These are phyloP conservation scores for Ustilago sp. DNA, from an alignment of 1,284 basidiomycete species.

Conservation along the genomic window DNA sequence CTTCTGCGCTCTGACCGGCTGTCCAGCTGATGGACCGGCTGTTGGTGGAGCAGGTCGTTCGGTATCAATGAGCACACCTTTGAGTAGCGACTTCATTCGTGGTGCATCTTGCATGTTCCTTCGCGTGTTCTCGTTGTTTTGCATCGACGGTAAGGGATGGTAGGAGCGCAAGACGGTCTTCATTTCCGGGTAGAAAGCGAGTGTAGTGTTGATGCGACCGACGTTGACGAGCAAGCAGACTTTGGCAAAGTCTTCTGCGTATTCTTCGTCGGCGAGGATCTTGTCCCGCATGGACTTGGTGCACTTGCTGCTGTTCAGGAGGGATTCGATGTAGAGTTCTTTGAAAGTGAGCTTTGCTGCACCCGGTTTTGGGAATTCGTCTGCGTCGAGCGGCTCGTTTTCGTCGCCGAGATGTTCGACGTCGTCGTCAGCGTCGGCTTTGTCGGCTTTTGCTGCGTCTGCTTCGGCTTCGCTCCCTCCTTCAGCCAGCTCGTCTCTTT, in stretches of 20 bases:
- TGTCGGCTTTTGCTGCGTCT: slow-evolving; percentile 13
- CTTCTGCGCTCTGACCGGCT: slow-evolving; percentile 40
- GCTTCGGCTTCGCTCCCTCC: slow-evolving; percentile 22
- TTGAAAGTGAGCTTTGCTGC: slow-evolving; percentile 75
- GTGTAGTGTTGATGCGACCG: slow-evolving; percentile 92
- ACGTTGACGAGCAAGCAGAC: slow-evolving; percentile 87
- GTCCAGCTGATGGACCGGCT: slow-evolving; percentile 52
- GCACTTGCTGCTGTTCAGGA: slow-evolving; percentile 83
- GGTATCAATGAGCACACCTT: slow-evolving; percentile 80
- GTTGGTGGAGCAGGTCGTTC: slow-evolving; percentile 72
- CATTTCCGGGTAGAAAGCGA: slow-evolving; percentile 83
- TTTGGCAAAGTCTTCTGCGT: slow-evolving; percentile 82
- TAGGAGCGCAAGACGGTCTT: slow-evolving; percentile 83
- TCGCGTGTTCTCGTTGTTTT: slow-evolving; percentile 75
- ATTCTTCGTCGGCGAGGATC: slow-evolving; percentile 81
- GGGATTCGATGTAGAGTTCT: slow-evolving; percentile 83
- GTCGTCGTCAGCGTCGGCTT: slow-evolving; percentile 26
- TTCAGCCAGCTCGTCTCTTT: slow-evolving; percentile 51
- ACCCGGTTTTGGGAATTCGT: slow-evolving; percentile 57
- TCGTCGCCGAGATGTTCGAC: slow-evolving; percentile 44
- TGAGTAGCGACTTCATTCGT: slow-evolving; percentile 80
- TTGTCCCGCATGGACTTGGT: slow-evolving; percentile 88
- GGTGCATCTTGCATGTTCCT: slow-evolving; percentile 84
- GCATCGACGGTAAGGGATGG: slow-evolving; percentile 83
- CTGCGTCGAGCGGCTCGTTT: slow-evolving; percentile 37